These are phyloP conservation scores for Metschnikowia shivogae DNA, from an alignment of 805 yeast genomes.

Conservation along the genomic window DNA sequence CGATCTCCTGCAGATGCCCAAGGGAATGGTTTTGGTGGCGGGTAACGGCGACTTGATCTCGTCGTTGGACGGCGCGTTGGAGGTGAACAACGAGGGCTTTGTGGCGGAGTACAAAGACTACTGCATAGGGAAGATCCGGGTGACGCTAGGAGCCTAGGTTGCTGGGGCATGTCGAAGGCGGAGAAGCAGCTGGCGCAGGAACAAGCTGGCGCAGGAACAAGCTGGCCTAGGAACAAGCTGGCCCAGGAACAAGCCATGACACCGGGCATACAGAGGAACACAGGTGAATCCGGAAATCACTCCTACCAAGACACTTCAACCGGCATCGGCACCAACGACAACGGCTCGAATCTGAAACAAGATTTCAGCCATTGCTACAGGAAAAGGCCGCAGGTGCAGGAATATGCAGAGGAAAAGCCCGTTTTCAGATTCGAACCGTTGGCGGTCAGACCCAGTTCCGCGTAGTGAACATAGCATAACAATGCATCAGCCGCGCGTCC, in stretches of 20 bases:
- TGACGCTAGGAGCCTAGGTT: conserved; percentile 28
- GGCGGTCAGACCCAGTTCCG: too few species aligned
- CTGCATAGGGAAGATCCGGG: conserved; percentile 39
- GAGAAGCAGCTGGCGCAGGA: too few species aligned
- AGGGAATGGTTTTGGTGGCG: conserved; percentile 40
- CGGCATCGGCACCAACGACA: too few species aligned
- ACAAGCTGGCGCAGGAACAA: too few species aligned
- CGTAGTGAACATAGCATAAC: neutral
- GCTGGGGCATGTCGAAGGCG: neutral
- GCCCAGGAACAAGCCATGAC: too few species aligned
- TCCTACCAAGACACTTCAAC: too few species aligned
- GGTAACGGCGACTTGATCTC: conserved; percentile 37
- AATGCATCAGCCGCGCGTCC: conserved; percentile 5
- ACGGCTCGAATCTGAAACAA: too few species aligned
- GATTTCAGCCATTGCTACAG: too few species aligned
- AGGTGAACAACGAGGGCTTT: conserved; percentile 29
- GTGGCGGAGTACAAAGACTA: conserved; percentile 39
- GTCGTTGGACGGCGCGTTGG: conserved; percentile 33
- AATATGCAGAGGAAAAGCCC: neutral
- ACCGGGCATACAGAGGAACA: too few species aligned
- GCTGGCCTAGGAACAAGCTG: too few species aligned
- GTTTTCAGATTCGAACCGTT: neutral
- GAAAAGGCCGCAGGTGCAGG: too few species aligned
- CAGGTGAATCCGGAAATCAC: too few species aligned
- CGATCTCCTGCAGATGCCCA: conserved; percentile 30